A percentile compares a stretch with the other conserved stretches of the same genome.
Evolutionary conservation across 1,284 basidiomycete species (phyloP).

Genomic region (Puccinia polysora): DNA sequence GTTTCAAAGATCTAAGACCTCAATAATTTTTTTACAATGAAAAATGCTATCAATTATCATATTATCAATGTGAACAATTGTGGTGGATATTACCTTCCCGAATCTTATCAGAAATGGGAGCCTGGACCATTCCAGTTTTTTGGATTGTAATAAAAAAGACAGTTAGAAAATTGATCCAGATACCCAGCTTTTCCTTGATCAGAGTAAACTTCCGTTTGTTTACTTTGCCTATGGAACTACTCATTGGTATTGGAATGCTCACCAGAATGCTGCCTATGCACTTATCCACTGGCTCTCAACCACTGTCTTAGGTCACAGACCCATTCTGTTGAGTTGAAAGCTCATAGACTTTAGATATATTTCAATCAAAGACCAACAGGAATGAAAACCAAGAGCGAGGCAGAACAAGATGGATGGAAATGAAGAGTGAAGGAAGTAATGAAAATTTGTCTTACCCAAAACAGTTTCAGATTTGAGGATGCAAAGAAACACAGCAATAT

Average conservation of each 20-base stretch:
- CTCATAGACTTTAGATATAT: too few relatives aligned
- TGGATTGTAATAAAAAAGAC: conserved; percentile 36
- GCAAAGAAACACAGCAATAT: too few relatives aligned
- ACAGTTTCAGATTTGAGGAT: too few relatives aligned
- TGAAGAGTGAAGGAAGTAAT: too few relatives aligned
- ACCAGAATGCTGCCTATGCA: conserved; percentile 37
- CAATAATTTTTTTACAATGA: conserved; percentile 15
- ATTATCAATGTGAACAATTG: not conserved
- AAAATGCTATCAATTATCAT: conserved; percentile 20
- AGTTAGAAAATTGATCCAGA: conserved; percentile 1
- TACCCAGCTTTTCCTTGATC: not conserved
- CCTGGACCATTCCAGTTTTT: conserved; percentile 3
- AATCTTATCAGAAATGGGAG: conserved; percentile 20
- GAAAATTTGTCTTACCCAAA: too few relatives aligned
- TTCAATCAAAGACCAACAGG: too few relatives aligned
- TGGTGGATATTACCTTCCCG: conserved; percentile 7
- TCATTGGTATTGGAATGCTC: conserved; percentile 26
- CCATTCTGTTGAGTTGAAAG: too few relatives aligned
- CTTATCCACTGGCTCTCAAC: conserved; percentile 31
- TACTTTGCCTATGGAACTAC: conserved; percentile 28
- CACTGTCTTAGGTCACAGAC: conserved; percentile 18
- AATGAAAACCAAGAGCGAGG: too few relatives aligned
- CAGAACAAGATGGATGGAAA: too few relatives aligned
- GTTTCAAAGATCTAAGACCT: conserved; percentile 1
- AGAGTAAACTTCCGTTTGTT: conserved; percentile 10